These are phyloP conservation scores for Hirschfeldia incana DNA, from an alignment of 345 rosid species.

Conservation along the genomic window DNA sequence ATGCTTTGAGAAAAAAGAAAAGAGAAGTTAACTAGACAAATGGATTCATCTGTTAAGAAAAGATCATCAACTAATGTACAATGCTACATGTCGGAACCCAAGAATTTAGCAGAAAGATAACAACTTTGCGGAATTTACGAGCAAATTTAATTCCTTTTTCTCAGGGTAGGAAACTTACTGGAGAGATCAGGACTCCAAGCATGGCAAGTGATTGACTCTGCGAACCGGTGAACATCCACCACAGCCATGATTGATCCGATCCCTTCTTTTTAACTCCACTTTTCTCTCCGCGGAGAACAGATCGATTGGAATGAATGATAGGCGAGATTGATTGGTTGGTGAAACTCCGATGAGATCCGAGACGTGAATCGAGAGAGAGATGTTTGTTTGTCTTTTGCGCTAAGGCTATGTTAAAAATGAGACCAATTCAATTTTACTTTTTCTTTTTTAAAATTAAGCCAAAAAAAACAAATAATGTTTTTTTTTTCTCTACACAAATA, in stretches of 20 bases:
- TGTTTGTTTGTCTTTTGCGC: constrained; percentile 23
- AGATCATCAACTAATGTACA: neutral
- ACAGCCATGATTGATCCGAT: constrained; percentile 55
- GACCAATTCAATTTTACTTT: constrained; percentile 14
- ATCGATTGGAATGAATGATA: neutral
- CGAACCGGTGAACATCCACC: constrained; percentile 70
- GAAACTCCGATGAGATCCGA: constrained; percentile 36
- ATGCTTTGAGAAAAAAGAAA: neutral
- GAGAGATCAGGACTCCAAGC: constrained; percentile 96
- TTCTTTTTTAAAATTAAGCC: neutral
- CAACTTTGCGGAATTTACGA: neutral
- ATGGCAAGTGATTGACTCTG: constrained; percentile 89
- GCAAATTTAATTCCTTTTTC: no score
- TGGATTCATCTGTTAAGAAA: neutral
- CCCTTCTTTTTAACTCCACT: neutral
- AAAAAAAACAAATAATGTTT: neutral
- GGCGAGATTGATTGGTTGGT: neutral
- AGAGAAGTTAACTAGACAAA: neutral
- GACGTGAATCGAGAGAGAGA: constrained; percentile 23
- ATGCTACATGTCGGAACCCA: no score
- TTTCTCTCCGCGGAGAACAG: constrained; percentile 5
- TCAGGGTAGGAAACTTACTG: constrained; percentile 41
- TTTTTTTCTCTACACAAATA: neutral
- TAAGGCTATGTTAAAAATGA: neutral
- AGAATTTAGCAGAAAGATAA: neutral